Evolutionary conservation across 352 stramenopile species (phyloP), one percentile per base, ranked within the genome.

Genomic region (Elongisporangium anandrum): DNA sequence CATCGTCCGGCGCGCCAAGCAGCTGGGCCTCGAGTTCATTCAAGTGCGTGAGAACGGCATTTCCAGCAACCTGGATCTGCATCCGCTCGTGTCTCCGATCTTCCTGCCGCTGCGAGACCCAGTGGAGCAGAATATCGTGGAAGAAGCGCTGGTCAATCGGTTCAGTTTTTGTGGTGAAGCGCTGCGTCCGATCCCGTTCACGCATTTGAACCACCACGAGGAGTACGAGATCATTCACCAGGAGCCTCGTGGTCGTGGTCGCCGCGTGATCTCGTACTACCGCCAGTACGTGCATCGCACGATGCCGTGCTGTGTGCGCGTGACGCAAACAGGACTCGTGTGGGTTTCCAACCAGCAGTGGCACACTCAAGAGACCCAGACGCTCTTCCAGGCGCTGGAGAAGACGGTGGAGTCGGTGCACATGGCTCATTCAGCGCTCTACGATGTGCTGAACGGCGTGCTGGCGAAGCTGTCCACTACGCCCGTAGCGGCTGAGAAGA

Each of bases 281-380:
- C 77, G 75, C 2, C 81, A 91, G 56, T 91, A 87, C 56, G 70
- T 88, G 26, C 81, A 91, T 51, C 74, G 81, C 4, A 77, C 74
- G 21, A 55, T 87, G 15, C 63, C 78, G 50, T 91, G 81, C 57
- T 91, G 82, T 67, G 81, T 81, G 57, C 81, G 81, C 16, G 75
- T 94, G 60, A 94, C 85, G 22, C 80, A 90, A 52, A 88, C 75
- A 0, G 81, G 85, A 0, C 62, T 94, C 50, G 73, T 94, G 54
- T 94, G 85, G 85, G 88, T 92, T 56, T 92, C 81, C 41, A 91
- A 90, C 66, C 81, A 85, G 16, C 87, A 89, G 60, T 63, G 86
- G 19, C 66, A 87, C 54, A 81, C 77, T 29, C 69, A 77, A 47
- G 80, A 87, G 57, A 86, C 88, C 49, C 82, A 94, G 57, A 64